Conservation (phyloP, 441 rosid species). For the Capsella rubella region DNA sequence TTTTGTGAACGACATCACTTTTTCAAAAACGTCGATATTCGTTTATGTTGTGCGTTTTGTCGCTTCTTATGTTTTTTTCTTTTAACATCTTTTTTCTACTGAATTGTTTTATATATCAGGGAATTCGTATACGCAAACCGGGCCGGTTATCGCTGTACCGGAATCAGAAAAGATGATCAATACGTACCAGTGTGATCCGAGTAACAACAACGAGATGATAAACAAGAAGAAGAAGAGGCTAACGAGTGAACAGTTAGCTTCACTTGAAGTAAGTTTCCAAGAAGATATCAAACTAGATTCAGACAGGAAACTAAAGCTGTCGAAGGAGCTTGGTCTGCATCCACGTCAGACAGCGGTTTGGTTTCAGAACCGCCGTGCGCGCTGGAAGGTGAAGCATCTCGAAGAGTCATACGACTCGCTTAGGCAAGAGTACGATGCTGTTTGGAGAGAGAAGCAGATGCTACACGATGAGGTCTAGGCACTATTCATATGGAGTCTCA, state of each 20-base stretch:
- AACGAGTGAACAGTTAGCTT: constrained; percentile 67
- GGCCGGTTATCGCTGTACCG: constrained; percentile 35
- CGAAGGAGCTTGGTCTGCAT: constrained; percentile 78
- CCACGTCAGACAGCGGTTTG: constrained; percentile 91
- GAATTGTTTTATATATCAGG: constrained; percentile 5
- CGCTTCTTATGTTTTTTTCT: background rate
- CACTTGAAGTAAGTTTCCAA: constrained; percentile 75
- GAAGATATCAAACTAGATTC: constrained; percentile 87
- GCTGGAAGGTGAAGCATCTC: constrained; percentile 88
- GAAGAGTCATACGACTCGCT: constrained; percentile 77
- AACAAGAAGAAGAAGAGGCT: constrained; percentile 67
- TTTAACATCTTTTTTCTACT: background rate
- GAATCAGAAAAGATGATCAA: constrained; percentile 29
- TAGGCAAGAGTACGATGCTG: constrained; percentile 65
- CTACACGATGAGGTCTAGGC: constrained; percentile 90
- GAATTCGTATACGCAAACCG: constrained; percentile 34
- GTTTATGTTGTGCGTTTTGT: background rate
- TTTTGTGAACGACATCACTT: background rate
- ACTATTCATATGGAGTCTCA: too few species aligned
- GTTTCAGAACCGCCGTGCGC: constrained; percentile 91
- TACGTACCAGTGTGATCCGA: constrained; percentile 11
- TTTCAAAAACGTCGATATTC: constrained; percentile 9
- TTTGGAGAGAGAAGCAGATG: constrained; percentile 71
- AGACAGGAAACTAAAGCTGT: constrained; percentile 74
- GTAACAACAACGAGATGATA: constrained; percentile 47